Evolutionary conservation across 352 stramenopile genomes (phyloP).

Genomic region (Hyaloperonospora arabidopsidis): DNA sequence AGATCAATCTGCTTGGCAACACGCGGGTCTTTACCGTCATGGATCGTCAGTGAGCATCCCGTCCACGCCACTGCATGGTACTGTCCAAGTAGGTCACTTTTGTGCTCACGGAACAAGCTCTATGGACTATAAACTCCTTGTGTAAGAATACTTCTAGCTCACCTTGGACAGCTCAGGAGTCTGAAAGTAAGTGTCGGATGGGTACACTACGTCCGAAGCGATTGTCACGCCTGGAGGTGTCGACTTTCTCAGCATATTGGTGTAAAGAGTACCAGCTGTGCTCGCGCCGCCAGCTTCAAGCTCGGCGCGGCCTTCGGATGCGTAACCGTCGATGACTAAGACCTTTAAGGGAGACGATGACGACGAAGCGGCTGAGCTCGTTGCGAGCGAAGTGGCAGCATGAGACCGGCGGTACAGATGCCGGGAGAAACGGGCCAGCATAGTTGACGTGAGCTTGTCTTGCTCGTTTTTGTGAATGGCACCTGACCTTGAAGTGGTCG

Average conservation of each 20-base stretch:
- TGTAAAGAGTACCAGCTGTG: conserved; percentile 66
- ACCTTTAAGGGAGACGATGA: conserved; percentile 43
- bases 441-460: neutral
- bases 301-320: conserved; percentile 53
- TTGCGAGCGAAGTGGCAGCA: conserved; percentile 9
- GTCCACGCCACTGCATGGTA: conserved; percentile 77
- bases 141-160: neutral
- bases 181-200: conserved; percentile 56
- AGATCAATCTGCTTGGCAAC: conserved; percentile 73
- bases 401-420: conserved; percentile 9
- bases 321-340: conserved; percentile 76
- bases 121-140: neutral
- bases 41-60: conserved; percentile 66
- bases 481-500: neutral
- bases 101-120: neutral
- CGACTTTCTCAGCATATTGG: conserved; percentile 51
- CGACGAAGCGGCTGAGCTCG: conserved; percentile 15
- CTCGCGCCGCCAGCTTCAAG: conserved; percentile 57
- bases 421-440: conserved; percentile 19
- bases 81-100: conserved; percentile 18
- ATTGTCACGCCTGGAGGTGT: conserved; percentile 40
- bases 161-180: conserved; percentile 52
- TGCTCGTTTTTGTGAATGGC: too few relatives aligned
- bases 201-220: conserved; percentile 54
- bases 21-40: conserved; percentile 45